Evolutionary conservation across 2,329 filamentous ascomycete genomes (phyloP), one percentile per base, ranked within the genome.

Genomic region (Delphinella strobiligena): DNA sequence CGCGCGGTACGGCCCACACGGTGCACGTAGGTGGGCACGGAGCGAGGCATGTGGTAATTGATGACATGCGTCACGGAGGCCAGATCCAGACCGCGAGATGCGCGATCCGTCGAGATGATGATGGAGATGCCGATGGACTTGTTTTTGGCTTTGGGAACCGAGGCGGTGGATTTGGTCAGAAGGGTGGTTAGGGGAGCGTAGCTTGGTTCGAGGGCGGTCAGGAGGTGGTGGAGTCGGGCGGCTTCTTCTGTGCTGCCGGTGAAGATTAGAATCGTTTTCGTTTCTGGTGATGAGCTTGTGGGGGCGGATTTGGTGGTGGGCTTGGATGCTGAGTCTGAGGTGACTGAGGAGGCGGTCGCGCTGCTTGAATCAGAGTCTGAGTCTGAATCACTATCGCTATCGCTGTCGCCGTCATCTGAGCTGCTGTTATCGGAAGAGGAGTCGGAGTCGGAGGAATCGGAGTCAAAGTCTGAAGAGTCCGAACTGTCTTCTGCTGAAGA

Each of bases 31-130:
- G 78, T 81, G 4, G 81, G 82, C 24, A 87, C 66, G 52, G 80
- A 88, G 4, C 77, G 72, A 0, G 89, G 89, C 37, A 95, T 71
- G 57, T 95, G 89, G 66, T 96, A 96, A 63, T 94, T 95, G 61
- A 96, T 68, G 34, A 96, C 86, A 54, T 93, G 83, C 27, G 79
- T 78, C 34, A 96, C 72, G 34, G 75, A 72, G 1, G 77, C 75
- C 11, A 47, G 38, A 59, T 96, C 89, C 18, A 96, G 77, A 52
- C 89, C 91, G 47, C 89, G 82, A 2, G 87, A 85, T 1, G 91
- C 85, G n/a, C 93, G 80, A 56, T 96, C 89, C 0, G 91, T 93
- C 1, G 88, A 87, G 34, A 96, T 80, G 32, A 96, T 75, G 34
- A 93, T 76, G 5, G 7, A 7, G 7, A 12, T 27, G 7, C 22